Evolutionary conservation across 257 asterid genomes (phyloP), one percentile per base, ranked within the genome.

Genomic region (Solanum rostratum): DNA sequence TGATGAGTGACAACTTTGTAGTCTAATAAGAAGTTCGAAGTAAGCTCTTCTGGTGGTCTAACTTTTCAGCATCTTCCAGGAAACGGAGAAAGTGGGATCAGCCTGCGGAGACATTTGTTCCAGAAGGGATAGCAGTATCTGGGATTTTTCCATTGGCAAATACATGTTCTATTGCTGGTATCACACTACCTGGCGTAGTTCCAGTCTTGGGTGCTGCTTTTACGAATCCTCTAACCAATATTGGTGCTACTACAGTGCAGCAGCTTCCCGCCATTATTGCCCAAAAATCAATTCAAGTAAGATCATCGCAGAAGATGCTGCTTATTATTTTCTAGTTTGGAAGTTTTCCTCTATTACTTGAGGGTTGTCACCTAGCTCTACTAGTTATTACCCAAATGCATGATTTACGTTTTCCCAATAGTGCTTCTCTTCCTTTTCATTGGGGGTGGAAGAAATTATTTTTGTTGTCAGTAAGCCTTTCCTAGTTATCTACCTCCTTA

Each of bases 81-180:
- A 97, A 92, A 91, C 92, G 87, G 91, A 94, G 97, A 86, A 95
- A 92, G 94, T 97, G 99, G 98, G 99, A 97, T 88, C 98, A 93
- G 91, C 98, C 98, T 19, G 98, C 93, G 2, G 97, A 93, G 92
- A 87, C 93, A 7, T 83, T 93, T 86, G 84, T 92, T 87, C 88
- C 97, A 83, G 91, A 92, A 81, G 95, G 93, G 84, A 83, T 85
- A 74, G 85, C 89, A 16, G 80, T 90, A 62, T 91, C 95, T 41
- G 95, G 93, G 82, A 73, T 88, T 85, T 87, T 91, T 79, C 97
- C 95, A 8, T 80, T 91, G 79, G 88, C 90, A 65, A 90, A 90
- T 73, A 70, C 85, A 89, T 95, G 97, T 83, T 88, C 93, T 85
- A 79, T 90, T 85, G 85, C 89, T 53, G 87, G 91, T 83, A 85